Conservation (phyloP, 371 early-diverging fungal species). For the Lichtheimia corymbifera region DNA sequence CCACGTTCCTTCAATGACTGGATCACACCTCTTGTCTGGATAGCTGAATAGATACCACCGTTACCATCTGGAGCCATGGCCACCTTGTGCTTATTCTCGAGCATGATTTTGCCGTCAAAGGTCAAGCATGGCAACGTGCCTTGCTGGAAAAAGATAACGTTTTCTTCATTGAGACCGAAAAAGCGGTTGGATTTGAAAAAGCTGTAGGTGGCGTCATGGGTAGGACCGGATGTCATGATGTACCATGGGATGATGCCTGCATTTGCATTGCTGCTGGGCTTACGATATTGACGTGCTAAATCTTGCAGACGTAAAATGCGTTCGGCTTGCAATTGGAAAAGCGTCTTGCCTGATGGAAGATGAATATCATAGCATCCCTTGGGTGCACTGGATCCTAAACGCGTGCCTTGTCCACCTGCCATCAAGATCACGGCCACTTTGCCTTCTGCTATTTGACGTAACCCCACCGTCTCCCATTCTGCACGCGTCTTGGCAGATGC, state of each 20-base stretch:
- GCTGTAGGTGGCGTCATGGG: slow-evolving; percentile 72
- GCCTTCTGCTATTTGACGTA: slow-evolving; percentile 77
- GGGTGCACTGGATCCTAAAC: slow-evolving; percentile 85
- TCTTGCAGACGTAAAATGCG: slow-evolving; percentile 84
- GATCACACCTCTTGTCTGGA: slow-evolving; percentile 76
- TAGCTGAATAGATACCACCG: slow-evolving; percentile 81
- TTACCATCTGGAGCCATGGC: slow-evolving; percentile 82
- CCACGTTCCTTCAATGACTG: slow-evolving; percentile 75
- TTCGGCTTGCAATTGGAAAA: slow-evolving; percentile 93
- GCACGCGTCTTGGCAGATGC: slow-evolving; percentile 55
- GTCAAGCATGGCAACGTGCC: slow-evolving; percentile 82
- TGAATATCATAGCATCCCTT: slow-evolving; percentile 94
- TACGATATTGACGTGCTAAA: slow-evolving; percentile 58
- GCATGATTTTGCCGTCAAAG: slow-evolving; percentile 82
- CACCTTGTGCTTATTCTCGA: slow-evolving; percentile 78
- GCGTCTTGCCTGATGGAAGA: slow-evolving; percentile 80
- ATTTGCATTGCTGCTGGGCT: slow-evolving; percentile 21
- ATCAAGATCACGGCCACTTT: slow-evolving; percentile 92
- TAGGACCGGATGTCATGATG: slow-evolving; percentile 95
- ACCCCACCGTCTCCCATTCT: slow-evolving; percentile 77
- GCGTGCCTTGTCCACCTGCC: slow-evolving; percentile 91
- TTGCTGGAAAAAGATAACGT: slow-evolving; percentile 90
- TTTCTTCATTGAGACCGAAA: slow-evolving; percentile 79
- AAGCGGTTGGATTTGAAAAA: slow-evolving; percentile 77
- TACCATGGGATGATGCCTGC: slow-evolving; percentile 87